Conservation (phyloP, 345 rosid species). For the Gossypium bickii region DNA sequence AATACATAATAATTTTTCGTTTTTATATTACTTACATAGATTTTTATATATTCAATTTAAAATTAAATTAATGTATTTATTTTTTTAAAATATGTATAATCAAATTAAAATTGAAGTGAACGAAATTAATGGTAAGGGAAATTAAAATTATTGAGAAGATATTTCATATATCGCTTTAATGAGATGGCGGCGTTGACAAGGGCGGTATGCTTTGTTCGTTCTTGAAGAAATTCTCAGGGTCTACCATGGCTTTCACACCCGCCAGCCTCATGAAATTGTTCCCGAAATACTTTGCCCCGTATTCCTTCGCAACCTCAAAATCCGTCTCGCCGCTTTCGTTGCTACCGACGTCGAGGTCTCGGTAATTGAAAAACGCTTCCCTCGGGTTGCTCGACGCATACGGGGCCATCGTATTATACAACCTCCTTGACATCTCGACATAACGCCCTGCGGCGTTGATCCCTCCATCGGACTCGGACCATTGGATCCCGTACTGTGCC, state of each 20-base stretch:
- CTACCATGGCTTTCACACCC: slow-evolving; percentile 28
- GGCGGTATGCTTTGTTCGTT: slow-evolving; percentile 27
- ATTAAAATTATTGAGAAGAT: background rate
- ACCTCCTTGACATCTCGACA: background rate
- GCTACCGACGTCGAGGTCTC: background rate
- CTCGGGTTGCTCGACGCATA: background rate
- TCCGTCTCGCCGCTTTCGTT: background rate
- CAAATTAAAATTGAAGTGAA: too few species aligned
- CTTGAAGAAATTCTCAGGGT: slow-evolving; percentile 38
- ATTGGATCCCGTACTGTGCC: background rate
- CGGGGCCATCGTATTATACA: background rate
- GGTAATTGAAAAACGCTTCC: background rate
- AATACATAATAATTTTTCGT: too few species aligned
- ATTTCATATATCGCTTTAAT: background rate
- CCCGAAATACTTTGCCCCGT: slow-evolving; percentile 25
- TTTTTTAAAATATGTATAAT: too few species aligned
- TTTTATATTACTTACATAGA: too few species aligned
- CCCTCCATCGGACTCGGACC: background rate
- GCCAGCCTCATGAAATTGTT: slow-evolving; percentile 28
- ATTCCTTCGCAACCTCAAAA: background rate
- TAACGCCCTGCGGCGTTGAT: background rate
- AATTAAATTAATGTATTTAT: too few species aligned
- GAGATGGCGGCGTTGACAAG: background rate
- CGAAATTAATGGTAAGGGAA: too few species aligned
- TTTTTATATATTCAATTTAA: too few species aligned